phyloP scores from a whole-genome alignment of 176 grass and related monocot genomes.

The Melocanna baccifera region DNA sequence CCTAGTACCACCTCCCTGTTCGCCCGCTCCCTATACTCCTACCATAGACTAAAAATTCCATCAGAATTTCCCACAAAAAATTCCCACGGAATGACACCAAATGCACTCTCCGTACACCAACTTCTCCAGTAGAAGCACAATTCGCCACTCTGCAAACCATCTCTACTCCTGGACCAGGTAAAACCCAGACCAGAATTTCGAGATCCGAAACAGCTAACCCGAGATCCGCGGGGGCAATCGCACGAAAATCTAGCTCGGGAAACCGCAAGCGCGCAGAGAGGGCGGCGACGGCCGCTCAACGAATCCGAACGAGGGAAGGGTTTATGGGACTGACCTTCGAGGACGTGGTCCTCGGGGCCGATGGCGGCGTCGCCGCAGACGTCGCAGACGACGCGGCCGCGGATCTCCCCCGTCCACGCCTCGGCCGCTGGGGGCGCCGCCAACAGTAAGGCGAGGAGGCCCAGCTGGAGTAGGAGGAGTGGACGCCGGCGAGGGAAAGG shows the following conservation, averaged over 20 bases:
- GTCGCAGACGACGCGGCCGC: slow-evolving; percentile 83
- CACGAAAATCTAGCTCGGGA: background rate
- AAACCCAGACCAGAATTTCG: background rate
- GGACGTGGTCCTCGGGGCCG: slow-evolving; percentile 82
- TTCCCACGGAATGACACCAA: background rate
- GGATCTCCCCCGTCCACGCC: slow-evolving; percentile 92
- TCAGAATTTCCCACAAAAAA: background rate
- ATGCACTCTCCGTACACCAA: background rate
- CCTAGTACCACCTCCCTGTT: too few species aligned
- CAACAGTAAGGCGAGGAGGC: slow-evolving; percentile 24
- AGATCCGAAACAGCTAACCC: background rate
- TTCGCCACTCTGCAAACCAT: background rate
- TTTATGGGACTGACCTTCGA: slow-evolving; percentile 53
- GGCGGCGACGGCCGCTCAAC: background rate
- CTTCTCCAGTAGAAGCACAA: background rate
- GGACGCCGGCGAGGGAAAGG: background rate
- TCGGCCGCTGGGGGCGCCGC: slow-evolving; percentile 20
- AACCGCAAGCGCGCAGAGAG: background rate
- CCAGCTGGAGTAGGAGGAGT: background rate
- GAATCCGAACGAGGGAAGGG: background rate
- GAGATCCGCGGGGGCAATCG: background rate
- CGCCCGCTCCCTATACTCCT: background rate
- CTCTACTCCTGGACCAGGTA: background rate
- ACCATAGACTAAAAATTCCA: background rate
- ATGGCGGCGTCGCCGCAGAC: slow-evolving; percentile 78